Evolutionary conservation across 2,329 filamentous ascomycete species (phyloP), one percentile per base, ranked within the genome.

Genomic region (Orbilia quercus): DNA sequence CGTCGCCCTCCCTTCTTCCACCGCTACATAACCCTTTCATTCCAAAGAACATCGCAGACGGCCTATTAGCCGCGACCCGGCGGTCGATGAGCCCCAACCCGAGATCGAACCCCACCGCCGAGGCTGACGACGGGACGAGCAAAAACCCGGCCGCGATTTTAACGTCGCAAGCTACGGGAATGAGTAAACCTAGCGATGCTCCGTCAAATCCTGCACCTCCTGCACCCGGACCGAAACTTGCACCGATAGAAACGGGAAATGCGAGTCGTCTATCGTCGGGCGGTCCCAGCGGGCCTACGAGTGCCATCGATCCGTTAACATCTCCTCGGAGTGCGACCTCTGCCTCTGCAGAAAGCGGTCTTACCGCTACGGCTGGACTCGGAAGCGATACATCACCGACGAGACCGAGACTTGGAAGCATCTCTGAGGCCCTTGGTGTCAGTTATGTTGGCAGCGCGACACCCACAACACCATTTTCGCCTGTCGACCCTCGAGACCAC

Each of bases 371-470:
- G 7, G 69, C 69, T 44, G 69, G 69, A 20, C 69, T 73, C 18
- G 69, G 69, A 36, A 66, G 70, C 57, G 70, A 74, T 51, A 74
- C 57, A 20, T 74, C 70, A 18, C 70, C 70, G 12, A 74, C 70
- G 16, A 74, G 70, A 34, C 62, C 70, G 9, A 62, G 70, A 44
- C 47, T 69, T n/a, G 70, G 57, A 9, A 74, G 70, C 50, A 64
- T 74, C 36, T 69, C 70, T 2, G 70, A 74, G 20, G 48, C 70
- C 9, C 45, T 74, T 11, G 70, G 62, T 7, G 40, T 40, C 7
- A 62, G 55, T 20, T 69, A 74, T 34, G 22, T 67, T 2, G 62
- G 63, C 5, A 74, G 59, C 23, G 63, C 62, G 25, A 69, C 70
- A 5, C 62, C 70, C 4, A 54, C 70, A 12, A 67, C 70, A 11